These are phyloP conservation scores for Talaromyces islandicus DNA, from an alignment of 2,329 filamentous ascomycete genomes.

Conservation along the genomic window DNA sequence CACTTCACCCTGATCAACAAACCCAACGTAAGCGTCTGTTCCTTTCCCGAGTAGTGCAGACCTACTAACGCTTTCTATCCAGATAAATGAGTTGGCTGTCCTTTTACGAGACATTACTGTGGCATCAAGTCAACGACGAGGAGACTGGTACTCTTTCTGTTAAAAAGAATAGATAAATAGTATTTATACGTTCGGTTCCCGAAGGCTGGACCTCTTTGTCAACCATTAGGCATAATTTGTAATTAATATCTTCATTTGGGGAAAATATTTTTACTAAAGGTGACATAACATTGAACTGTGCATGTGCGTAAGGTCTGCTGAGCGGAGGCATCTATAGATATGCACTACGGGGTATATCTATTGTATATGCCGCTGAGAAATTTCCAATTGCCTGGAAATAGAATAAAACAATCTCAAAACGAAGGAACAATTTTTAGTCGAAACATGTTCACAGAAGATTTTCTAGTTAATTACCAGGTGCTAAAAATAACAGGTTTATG, in stretches of 20 bases:
- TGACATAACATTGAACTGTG: not conserved
- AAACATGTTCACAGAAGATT: not conserved
- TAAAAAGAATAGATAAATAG: not conserved
- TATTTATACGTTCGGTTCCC: not conserved
- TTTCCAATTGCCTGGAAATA: not conserved
- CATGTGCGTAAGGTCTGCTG: too few relatives aligned
- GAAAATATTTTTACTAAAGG: not conserved
- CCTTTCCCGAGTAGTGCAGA: not conserved
- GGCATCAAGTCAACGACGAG: not conserved
- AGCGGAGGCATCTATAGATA: not conserved
- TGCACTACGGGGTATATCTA: too few relatives aligned
- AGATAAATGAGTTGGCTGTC: not conserved
- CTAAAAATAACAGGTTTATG: not conserved
- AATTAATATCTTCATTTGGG: not conserved
- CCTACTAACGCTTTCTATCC: not conserved
- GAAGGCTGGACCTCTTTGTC: not conserved
- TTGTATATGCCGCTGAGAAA: too few relatives aligned
- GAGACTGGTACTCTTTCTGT: not conserved
- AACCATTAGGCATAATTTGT: not conserved
- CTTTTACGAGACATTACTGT: not conserved
- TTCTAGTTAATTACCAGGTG: not conserved
- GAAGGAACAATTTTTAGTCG: not conserved
- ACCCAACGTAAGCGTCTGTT: not conserved
- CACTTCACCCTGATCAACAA: slow-evolving; percentile 2
- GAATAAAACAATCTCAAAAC: not conserved